Conservation (phyloP, 2,329 filamentous ascomycete species). For the Leptographium flavum region DNA sequence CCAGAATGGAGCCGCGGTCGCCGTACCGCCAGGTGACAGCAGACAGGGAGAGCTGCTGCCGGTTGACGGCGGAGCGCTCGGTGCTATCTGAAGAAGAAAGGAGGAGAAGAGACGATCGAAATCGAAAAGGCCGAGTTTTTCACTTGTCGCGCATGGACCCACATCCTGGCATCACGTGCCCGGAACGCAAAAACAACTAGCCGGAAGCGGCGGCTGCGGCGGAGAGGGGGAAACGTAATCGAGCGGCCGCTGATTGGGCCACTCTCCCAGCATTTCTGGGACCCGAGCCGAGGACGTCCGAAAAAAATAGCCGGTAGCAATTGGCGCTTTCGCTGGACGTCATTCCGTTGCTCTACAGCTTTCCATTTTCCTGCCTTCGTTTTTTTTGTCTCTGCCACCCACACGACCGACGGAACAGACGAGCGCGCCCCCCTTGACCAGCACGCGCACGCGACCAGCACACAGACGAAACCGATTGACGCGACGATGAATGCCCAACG, state of each 20-base stretch:
- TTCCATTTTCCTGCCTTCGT: not conserved
- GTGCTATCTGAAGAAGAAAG: conserved; percentile 34
- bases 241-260: conserved; percentile 10
- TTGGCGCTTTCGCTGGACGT: not conserved
- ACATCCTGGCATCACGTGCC: conserved; percentile 6
- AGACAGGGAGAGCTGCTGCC: not conserved
- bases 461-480: not conserved
- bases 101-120: conserved; percentile 19
- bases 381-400: too few relatives aligned
- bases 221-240: conserved; percentile 7
- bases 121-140: not conserved
- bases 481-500: conserved; percentile 41
- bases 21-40: conserved; percentile 1
- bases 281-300: conserved; percentile 26
- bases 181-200: conserved; percentile 10
- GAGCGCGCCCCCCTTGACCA: not conserved
- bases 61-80: conserved; percentile 25
- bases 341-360: not conserved
- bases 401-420: conserved; percentile 5
- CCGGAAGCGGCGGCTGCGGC: not conserved
- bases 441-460: not conserved
- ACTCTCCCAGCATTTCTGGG: not conserved
- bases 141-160: not conserved
- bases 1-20: conserved; percentile 12
- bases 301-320: conserved; percentile 2